Base-by-base conservation (phyloP, 345 rosid species). In the Populus ilicifolia region DNA sequence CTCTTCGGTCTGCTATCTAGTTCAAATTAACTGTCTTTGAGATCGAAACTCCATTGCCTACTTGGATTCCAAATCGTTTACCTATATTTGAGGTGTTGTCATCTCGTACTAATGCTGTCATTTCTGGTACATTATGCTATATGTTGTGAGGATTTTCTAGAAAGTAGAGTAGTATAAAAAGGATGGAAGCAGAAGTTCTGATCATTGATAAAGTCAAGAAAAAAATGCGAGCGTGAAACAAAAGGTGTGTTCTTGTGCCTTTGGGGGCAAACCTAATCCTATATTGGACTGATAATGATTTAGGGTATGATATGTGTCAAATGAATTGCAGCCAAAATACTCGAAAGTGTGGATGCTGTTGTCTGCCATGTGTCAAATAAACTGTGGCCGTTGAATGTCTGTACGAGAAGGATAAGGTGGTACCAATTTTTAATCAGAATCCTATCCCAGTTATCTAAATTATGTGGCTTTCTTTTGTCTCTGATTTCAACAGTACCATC, bases 321-420 rank as follows among this genome's bases (percentile, higher is more conserved):
- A 70, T 50, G 25, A 72, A 39, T 50, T 39, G 29, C 72, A 81
- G 79, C 43, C 69, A 62, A 23, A 56, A 41, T 20, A 68, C 62
- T 48, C 9, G 18, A 30, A 62, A 77, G 46, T 64, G 76, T 65
- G 71, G 79, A 71, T 59, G 46, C 25, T 68, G 65, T 62, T 39
- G 70, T 48, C 44, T 23, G 72, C 83, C 67, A 84, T 72, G 56
- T 78, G 83, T 67, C 71, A 72, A 46, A 70, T 46, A 61, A 29
- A 69, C 68, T 70, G 80, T 79, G 86, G 84, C 56, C 36, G 14
- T 29, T 41, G 69, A 75, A 48, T 63, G 68, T 41, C 61, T 71
- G 71, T 63, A 43, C 78, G 52, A 67, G 69, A 75, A 62, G 61
- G 88, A 87, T 85, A 82, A 81, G 88, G 64, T 79, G 59, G 30